Base-by-base conservation (phyloP, 1,284 basidiomycete species). In the Peniophora sp. region DNA sequence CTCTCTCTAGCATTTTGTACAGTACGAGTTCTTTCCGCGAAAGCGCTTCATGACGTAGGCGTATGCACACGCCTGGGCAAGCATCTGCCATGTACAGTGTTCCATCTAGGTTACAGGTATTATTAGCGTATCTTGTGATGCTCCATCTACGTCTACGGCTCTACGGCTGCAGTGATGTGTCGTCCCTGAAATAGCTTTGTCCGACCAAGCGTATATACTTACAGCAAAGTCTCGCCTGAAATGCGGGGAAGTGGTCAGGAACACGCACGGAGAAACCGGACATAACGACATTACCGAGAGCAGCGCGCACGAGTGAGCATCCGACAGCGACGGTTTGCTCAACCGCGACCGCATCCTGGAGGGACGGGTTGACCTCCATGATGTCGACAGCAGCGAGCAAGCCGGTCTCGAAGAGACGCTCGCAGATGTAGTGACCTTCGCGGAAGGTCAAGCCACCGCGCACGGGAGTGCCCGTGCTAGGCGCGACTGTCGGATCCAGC, bases 381-480 rank as follows among this genome's bases (percentile, higher is more conserved):
- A 97, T 75, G 68, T 97, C 94, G 27, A 99, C 71, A 0, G 86
- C 92, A 20, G 96, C 92, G 22, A 99, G 78, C 58, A 89, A 78
- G 14, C 94, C 95, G 1, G 96, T 99, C 74, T 98, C 93, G 58
- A 85, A 85, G 44, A 99, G 79, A 2, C 90, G 87, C 70, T 99
- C 97, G 64, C 92, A 95, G 62, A 98, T 97, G 69, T 96, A 97
- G 69, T 95, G 90, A 10, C 96, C 97, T 67, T 99, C 97, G 56
- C 97, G 78, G 76, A 99, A 99, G 14, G 91, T 96, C 55, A 99
- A 72, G 12, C 97, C 97, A 11, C 97, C 97, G 59, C 96, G 89
- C 16, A 96, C 92, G 10, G 92, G 93, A 46, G 92, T 96, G 19
- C 92, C 92, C n/a, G 93, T 96, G 51, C 89, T 92, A 2, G 95